These are phyloP conservation scores for Saccharomyces pastorianus DNA, from an alignment of 1,139 yeast genomes.

Conservation along the genomic window DNA sequence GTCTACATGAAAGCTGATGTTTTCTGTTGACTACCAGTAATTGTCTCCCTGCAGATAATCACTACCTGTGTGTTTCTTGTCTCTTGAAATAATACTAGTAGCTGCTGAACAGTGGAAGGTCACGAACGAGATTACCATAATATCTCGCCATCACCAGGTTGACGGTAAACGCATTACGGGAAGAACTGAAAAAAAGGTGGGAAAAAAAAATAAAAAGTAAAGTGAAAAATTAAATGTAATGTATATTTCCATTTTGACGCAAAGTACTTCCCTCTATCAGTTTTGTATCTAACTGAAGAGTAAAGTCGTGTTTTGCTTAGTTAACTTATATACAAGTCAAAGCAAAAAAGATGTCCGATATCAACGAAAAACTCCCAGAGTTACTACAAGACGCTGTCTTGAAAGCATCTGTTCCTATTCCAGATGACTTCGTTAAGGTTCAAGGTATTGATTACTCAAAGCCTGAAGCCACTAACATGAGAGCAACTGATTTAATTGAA, in stretches of 20 bases:
- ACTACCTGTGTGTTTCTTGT: not conserved
- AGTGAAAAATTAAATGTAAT: not conserved
- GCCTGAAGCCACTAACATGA: conserved; percentile 59
- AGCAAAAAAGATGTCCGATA: conserved; percentile 5
- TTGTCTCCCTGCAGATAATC: not conserved
- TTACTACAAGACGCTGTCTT: conserved; percentile 83
- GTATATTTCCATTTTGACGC: not conserved
- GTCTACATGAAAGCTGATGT: not conserved
- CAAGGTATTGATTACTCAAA: conserved; percentile 82
- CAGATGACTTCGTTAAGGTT: conserved; percentile 68
- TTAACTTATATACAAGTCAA: not conserved
- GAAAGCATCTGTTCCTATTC: conserved; percentile 78
- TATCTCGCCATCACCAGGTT: not conserved
- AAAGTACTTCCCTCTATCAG: not conserved
- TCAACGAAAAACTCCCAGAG: conserved; percentile 43
- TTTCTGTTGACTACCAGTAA: not conserved
- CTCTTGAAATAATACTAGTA: conserved; percentile 1
- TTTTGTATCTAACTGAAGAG: not conserved
- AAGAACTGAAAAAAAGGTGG: not conserved
- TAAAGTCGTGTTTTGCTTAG: not conserved
- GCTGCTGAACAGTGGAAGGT: not conserved
- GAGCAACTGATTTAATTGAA: conserved; percentile 66
- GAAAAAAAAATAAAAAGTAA: not conserved
- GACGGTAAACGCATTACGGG: not conserved
- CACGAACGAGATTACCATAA: not conserved